phyloP scores from a whole-genome alignment of 140 eudicot species.

The Ambrosia hybrid region DNA sequence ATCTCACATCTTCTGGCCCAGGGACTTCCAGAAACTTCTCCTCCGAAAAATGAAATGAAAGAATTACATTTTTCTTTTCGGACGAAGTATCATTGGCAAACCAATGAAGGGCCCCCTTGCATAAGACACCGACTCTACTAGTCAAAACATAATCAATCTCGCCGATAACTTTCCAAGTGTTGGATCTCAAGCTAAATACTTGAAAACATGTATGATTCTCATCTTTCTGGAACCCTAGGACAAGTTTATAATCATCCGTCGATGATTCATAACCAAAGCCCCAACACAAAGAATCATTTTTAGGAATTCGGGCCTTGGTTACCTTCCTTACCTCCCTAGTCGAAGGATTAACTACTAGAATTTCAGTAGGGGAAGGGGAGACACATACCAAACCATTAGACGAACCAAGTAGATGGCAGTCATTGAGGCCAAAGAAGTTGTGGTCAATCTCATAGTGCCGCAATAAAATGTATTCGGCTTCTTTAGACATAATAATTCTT shows the following conservation, averaged over 20 bases:
- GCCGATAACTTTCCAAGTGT: slow-evolving; percentile 15
- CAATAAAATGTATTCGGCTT: too few relatives aligned
- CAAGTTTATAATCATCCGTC: slow-evolving; percentile 16
- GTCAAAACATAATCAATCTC: slow-evolving; percentile 10
- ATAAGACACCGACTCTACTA: slow-evolving; percentile 9
- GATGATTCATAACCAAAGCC: slow-evolving; percentile 25
- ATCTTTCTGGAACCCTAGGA: neutral
- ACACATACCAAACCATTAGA: neutral
- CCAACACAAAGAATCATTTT: neutral
- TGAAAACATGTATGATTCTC: slow-evolving; percentile 7
- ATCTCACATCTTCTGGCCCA: neutral
- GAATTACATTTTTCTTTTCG: neutral
- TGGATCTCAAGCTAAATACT: slow-evolving; percentile 17
- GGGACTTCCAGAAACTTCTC: slow-evolving; percentile 19
- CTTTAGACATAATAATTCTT: neutral
- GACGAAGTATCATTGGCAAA: neutral
- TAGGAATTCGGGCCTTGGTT: slow-evolving; percentile 1
- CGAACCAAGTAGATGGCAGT: neutral
- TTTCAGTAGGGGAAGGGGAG: neutral
- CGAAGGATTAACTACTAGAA: neutral
- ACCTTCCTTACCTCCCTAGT: slow-evolving; percentile 19
- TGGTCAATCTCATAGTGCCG: too few relatives aligned
- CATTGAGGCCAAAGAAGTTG: neutral
- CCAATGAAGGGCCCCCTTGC: slow-evolving; percentile 29
- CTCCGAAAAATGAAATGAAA: neutral